Conservation (phyloP, 2,329 filamentous ascomycete genomes). For the Colletotrichum sp. region DNA sequence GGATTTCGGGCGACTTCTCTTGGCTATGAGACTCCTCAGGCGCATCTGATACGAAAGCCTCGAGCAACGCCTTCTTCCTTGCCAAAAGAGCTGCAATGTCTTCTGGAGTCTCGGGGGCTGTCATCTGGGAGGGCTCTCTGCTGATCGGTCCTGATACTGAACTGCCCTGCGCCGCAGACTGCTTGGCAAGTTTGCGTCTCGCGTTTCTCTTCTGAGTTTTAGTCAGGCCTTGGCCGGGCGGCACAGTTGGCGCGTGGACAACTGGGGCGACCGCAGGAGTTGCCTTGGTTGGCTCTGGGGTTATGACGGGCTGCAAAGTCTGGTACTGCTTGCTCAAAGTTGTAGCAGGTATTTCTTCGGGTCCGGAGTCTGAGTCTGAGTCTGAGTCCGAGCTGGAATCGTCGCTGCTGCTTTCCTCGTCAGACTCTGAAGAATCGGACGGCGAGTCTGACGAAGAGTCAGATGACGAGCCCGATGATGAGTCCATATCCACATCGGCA, state of each 20-base stretch:
- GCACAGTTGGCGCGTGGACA: constrained; percentile 23
- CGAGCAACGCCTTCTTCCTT: constrained; percentile 46
- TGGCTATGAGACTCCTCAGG: neutral
- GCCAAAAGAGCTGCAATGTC: constrained; percentile 36
- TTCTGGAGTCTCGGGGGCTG: neutral
- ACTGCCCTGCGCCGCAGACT: constrained; percentile 10
- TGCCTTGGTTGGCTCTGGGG: neutral
- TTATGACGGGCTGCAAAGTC: neutral
- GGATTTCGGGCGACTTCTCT: neutral
- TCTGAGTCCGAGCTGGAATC: constrained; percentile 25
- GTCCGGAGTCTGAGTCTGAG: constrained; percentile 9
- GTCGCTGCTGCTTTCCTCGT: constrained; percentile 17
- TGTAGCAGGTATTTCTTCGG: constrained; percentile 42
- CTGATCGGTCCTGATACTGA: neutral
- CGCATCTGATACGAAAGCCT: constrained; percentile 25
- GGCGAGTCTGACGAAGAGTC: constrained; percentile 3
- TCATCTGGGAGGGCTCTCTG: neutral
- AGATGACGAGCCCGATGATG: neutral
- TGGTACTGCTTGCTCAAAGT: constrained; percentile 1
- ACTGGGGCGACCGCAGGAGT: neutral
- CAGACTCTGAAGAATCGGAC: neutral
- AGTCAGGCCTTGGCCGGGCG: constrained; percentile 41
- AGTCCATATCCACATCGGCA: neutral
- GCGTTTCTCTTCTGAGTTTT: constrained; percentile 58
- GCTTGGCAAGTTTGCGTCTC: constrained; percentile 46